Evolutionary conservation across 1,284 basidiomycete species (phyloP).

Genomic region (Acaromyces ingoldii): DNA sequence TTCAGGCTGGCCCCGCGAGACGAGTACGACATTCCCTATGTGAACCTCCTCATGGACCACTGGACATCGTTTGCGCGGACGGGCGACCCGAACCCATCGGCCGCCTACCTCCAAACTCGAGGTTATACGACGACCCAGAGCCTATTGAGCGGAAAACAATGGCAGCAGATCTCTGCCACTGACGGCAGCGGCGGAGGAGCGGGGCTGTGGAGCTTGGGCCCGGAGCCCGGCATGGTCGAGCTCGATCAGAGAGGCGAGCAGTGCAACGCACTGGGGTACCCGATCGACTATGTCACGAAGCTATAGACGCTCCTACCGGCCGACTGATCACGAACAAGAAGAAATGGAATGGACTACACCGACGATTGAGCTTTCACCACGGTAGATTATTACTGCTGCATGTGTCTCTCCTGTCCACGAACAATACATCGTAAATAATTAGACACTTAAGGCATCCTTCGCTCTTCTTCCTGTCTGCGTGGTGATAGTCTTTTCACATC

Average conservation of each 20-base stretch:
- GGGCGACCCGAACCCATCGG: conserved; percentile 8
- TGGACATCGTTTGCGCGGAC: conserved; percentile 9
- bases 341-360: too few species aligned
- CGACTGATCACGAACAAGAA: background rate
- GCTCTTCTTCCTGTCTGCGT: background rate
- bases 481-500: too few species aligned
- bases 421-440: background rate
- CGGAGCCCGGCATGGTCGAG: conserved; percentile 17
- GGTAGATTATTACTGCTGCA: too few species aligned
- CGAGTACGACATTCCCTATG: conserved; percentile 3
- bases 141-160: background rate
- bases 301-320: background rate
- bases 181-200: too few species aligned
- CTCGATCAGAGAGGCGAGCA: conserved; percentile 20
- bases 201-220: conserved; percentile 18
- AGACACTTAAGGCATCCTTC: background rate
- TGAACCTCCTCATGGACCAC: conserved; percentile 4
- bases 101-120: conserved; percentile 1
- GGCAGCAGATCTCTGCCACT: conserved; percentile 13
- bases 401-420: background rate
- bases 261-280: conserved; percentile 18
- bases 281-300: conserved; percentile 16
- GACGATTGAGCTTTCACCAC: too few species aligned
- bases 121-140: background rate
- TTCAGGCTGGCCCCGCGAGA: conserved; percentile 10